Percentiles rank a stretch among this genome's conserved stretches.
These are phyloP conservation scores for Aspergillus flavus DNA, from an alignment of 2,329 filamentous ascomycete genomes.

Conservation along the genomic window DNA sequence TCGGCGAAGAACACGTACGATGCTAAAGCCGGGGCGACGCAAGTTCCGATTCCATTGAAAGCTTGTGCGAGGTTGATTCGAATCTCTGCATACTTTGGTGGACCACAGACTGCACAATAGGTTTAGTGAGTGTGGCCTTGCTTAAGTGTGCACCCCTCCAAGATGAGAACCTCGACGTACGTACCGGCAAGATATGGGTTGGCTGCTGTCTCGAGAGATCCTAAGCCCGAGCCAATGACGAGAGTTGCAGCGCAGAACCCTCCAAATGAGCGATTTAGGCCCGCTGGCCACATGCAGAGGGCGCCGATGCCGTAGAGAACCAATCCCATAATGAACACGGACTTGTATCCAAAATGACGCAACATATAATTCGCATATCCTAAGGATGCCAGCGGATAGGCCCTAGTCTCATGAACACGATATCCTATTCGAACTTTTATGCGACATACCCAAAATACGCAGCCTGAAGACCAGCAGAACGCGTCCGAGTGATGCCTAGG, in stretches of 20 bases:
- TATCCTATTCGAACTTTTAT: neutral
- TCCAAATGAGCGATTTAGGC: slow-evolving; percentile 70
- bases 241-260: slow-evolving; percentile 74
- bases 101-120: slow-evolving; percentile 65
- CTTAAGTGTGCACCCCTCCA: neutral
- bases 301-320: slow-evolving; percentile 71
- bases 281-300: slow-evolving; percentile 83
- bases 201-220: slow-evolving; percentile 74
- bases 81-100: slow-evolving; percentile 72
- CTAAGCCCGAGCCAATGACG: slow-evolving; percentile 72
- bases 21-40: slow-evolving; percentile 72
- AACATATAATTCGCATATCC: slow-evolving; percentile 63
- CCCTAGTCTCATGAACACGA: slow-evolving; percentile 33
- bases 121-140: slow-evolving; percentile 34
- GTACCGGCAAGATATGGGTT: slow-evolving; percentile 71
- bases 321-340: slow-evolving; percentile 76
- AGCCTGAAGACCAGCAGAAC: slow-evolving; percentile 65
- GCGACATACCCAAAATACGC: slow-evolving; percentile 63
- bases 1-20: slow-evolving; percentile 73
- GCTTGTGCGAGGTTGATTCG: slow-evolving; percentile 77
- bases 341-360: slow-evolving; percentile 75
- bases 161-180: slow-evolving; percentile 27
- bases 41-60: slow-evolving; percentile 74
- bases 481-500: slow-evolving; percentile 56
- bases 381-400: slow-evolving; percentile 57